A percentile compares a stretch with the other conserved stretches of the same genome.
Evolutionary conservation across 495 filamentous ascomycete species (phyloP).

Genomic region (Penicillium cosmopolitanum): DNA sequence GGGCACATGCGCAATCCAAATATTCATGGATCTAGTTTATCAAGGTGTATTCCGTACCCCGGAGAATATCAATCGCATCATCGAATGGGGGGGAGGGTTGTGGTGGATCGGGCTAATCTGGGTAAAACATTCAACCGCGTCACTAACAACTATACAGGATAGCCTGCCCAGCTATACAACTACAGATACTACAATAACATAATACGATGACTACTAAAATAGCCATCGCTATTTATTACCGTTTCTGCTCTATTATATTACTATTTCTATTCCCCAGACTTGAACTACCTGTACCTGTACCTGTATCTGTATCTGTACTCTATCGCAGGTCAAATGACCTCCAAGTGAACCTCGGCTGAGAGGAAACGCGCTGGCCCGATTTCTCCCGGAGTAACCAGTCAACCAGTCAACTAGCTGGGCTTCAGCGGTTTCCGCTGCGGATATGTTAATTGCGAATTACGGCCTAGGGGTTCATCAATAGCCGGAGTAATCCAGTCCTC

Average conservation of each 20-base stretch:
- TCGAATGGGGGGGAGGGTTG: background rate
- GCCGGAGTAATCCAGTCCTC: constrained; percentile 21
- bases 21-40: background rate
- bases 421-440: constrained; percentile 14
- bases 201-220: background rate
- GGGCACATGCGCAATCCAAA: background rate
- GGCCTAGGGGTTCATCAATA: constrained; percentile 4
- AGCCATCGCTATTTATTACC: constrained; percentile 1
- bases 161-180: background rate
- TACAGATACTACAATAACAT: background rate
- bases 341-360: constrained; percentile 38
- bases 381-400: constrained; percentile 24
- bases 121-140: constrained; percentile 33
- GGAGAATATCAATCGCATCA: background rate
- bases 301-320: background rate
- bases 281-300: background rate
- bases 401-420: background rate
- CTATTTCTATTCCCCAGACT: background rate
- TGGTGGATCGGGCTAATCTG: constrained; percentile 10
- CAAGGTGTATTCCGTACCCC: constrained; percentile 13
- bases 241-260: background rate
- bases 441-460: constrained; percentile 7
- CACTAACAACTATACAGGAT: background rate
- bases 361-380: constrained; percentile 31
- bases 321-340: constrained; percentile 13